Evolutionary conservation across 139 green algal genomes (phyloP), one percentile per base, ranked within the genome.

Genomic region (Chlamydomonas sphaeroides): DNA sequence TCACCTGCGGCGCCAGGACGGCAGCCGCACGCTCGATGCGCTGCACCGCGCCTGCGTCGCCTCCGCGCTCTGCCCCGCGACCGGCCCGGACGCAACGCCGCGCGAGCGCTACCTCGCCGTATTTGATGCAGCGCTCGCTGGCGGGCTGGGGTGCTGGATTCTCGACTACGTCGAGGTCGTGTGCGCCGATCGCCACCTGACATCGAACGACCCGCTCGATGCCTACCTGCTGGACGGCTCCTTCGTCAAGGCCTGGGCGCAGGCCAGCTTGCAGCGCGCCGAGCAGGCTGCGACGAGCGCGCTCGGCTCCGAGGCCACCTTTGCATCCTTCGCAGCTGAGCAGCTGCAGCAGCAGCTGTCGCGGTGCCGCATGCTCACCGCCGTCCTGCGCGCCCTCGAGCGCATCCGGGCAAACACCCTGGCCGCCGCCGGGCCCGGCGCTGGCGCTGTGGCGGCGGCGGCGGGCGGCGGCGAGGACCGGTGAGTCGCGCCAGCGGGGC

Each of bases 91-190:
- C 48, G 61, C 21, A 17, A 68, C 42, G 28, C 49, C 65, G 26
- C n/a, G 36, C 28, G 48, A 84, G 33, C 65, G 77, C 33, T 84
- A 84, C 77, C 48, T 74, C 18, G 77, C 77, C 3, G 77, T 84
- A 25, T 84, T 84, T 57, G 65, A 84, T 26, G 77, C 77, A 0
- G 77, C 77, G 14, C 45, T 84, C n/a, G 18, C 35, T 3, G 61
- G 65, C 48, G 48, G 77, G n/a, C 45, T 94, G 38, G 92, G 90
- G 68, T 85, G 80, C 42, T 77, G 91, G 67, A 78, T 93, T 14
- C 57, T 90, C 3, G 92, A 94, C 51, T 95, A 94, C 67, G 82
- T 95, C 0, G 82, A 86, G 21, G 86, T 92, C 66, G 92, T 95
- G 6, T 80, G 87, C 48, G 87, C 74, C 20, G 41, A 84, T 75